Conservation (phyloP, 768 basidiomycete species). For the Daedaleopsis sinensis region DNA sequence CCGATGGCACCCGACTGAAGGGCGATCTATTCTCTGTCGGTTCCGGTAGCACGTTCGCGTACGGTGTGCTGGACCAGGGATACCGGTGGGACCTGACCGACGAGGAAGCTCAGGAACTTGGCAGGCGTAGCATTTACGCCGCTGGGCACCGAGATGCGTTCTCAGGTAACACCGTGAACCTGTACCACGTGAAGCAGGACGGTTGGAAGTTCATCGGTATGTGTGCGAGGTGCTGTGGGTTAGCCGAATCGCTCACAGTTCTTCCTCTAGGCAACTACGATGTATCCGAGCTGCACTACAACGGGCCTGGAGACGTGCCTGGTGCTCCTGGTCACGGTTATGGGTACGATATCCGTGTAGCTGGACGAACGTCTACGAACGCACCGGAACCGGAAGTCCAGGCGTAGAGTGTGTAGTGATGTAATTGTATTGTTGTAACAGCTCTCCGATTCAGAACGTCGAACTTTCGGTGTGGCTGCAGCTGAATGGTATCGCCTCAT, state of each 20-base stretch:
- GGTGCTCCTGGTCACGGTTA: constrained; percentile 71
- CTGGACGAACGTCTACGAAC: constrained; percentile 57
- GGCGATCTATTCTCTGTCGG: constrained; percentile 99
- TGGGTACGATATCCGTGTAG: constrained; percentile 76
- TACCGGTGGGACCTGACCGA: constrained; percentile 92
- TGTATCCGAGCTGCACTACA: constrained; percentile 87
- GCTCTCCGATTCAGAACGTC: background rate
- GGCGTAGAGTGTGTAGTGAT: constrained; percentile 25
- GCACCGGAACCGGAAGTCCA: constrained; percentile 36
- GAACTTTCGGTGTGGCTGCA: background rate
- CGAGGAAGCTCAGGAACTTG: constrained; percentile 94
- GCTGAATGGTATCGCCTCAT: no score
- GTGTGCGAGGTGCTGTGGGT: constrained; percentile 27
- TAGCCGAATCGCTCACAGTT: background rate
- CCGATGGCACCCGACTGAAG: constrained; percentile 92
- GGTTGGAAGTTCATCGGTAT: constrained; percentile 96
- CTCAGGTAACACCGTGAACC: constrained; percentile 94
- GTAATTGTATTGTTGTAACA: constrained; percentile 21
- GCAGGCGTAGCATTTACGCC: constrained; percentile 91
- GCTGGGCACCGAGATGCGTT: constrained; percentile 97
- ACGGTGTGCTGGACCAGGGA: constrained; percentile 96
- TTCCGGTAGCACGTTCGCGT: constrained; percentile 98
- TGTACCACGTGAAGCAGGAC: constrained; percentile 93
- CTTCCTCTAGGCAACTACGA: constrained; percentile 81
- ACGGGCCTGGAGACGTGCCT: constrained; percentile 72